phyloP scores from a whole-genome alignment of 176 grass and related monocot genomes.

The Carex pumila region DNA sequence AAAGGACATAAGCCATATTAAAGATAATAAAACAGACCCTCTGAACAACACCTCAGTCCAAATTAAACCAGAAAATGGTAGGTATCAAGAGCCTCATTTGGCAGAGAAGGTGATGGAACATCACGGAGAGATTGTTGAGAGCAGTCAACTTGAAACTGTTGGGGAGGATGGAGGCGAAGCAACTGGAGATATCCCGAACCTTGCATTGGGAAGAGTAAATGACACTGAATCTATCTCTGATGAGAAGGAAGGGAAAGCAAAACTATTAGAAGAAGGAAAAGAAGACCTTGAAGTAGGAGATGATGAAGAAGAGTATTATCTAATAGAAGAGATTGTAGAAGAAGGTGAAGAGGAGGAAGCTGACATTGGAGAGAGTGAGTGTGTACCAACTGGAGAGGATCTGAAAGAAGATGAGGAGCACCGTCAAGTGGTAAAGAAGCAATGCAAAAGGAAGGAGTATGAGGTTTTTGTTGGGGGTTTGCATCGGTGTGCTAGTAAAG shows the following conservation, averaged over 20 bases:
- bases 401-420: slow-evolving; percentile 56
- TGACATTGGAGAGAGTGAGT: slow-evolving; percentile 22
- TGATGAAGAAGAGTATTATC: slow-evolving; percentile 22
- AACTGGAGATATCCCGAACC: neutral
- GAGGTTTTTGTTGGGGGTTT: slow-evolving; percentile 97
- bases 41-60: neutral
- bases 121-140: neutral
- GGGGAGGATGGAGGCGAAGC: neutral
- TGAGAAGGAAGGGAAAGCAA: slow-evolving; percentile 65
- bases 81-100: neutral
- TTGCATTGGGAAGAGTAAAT: slow-evolving; percentile 6
- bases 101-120: neutral
- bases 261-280: slow-evolving; percentile 42
- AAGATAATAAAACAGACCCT: neutral
- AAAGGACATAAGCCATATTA: neutral
- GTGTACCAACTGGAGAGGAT: slow-evolving; percentile 18
- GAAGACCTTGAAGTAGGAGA: slow-evolving; percentile 66
- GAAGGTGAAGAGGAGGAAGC: slow-evolving; percentile 25
- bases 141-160: neutral
- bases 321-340: slow-evolving; percentile 24
- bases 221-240: neutral
- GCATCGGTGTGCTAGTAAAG: slow-evolving; percentile 75
- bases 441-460: slow-evolving; percentile 74
- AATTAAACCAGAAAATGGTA: neutral
- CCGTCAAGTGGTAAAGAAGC: slow-evolving; percentile 55